Evolutionary conservation across 306 rosid species (phyloP).

Genomic region (Acacia crassicarpa): DNA sequence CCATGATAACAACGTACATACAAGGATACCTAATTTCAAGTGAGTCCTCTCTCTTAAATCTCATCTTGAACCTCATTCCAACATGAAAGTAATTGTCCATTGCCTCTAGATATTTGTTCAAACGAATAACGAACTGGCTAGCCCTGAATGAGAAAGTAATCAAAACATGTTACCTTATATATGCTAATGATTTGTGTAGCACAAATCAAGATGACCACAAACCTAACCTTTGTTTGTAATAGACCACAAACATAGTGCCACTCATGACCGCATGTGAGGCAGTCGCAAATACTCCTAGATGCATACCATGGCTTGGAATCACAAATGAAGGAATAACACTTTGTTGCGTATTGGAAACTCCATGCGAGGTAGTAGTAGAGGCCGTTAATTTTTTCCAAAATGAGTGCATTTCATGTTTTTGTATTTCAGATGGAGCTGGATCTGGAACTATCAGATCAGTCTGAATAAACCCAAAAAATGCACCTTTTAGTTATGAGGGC

Average conservation of each 20-base stretch:
- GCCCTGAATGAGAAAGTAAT: constrained; percentile 6
- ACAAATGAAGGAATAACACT: constrained; percentile 14
- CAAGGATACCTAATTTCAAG: constrained; percentile 58
- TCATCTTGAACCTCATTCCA: constrained; percentile 83
- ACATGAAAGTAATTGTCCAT: constrained; percentile 47
- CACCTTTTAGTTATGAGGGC: not conserved
- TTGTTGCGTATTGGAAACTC: not conserved
- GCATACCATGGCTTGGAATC: constrained; percentile 87
- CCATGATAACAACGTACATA: not conserved
- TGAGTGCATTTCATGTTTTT: not conserved
- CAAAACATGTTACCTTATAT: constrained; percentile 11
- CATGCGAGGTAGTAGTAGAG: not conserved
- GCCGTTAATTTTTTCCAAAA: not conserved
- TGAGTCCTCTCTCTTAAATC: constrained; percentile 77
- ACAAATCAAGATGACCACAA: not conserved
- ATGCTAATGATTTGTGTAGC: not conserved
- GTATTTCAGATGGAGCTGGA: constrained; percentile 28
- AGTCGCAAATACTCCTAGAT: constrained; percentile 84
- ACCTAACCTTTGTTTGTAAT: constrained; percentile 72
- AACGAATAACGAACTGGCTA: not conserved
- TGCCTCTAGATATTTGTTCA: constrained; percentile 67
- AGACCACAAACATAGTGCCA: constrained; percentile 61
- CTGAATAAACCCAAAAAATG: constrained; percentile 8
- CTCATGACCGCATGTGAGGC: constrained; percentile 75
- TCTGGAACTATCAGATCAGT: constrained; percentile 51